Base-by-base conservation (phyloP, 108 stramenopile species). In the Skeletonema marinoi region DNA sequence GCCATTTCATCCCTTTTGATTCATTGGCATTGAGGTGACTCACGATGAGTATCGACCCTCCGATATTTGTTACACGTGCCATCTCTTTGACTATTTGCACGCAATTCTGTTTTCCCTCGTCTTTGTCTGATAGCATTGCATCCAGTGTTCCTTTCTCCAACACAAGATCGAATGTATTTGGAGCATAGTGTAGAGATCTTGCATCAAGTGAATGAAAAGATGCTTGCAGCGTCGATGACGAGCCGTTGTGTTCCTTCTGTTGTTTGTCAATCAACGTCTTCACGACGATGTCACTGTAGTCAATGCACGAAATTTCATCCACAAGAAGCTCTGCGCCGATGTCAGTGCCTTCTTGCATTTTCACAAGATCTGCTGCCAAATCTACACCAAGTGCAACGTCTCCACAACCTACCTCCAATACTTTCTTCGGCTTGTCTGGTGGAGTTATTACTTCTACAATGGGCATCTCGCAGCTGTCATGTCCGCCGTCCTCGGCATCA, bases 81-180 rank as follows among this genome's bases (percentile, higher is more conserved):
- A 86, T 83, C 81, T 95, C 94, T 33, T 82, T 59, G 4, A 93
- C 83, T 35, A 93, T 90, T 59, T 72, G 32, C 6, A 78, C 39
- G 50, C 90, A 93, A 46, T 92, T 90, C 3, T 50, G 12, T 8
- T 63, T 48, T 6, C 90, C 90, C 16, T 82, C 74, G 0, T 78
- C 51, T 10, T 70, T 60, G 77, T 95, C 90, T 4, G 92, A 93
- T 6, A 95, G 78, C 88, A 95, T 89, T 32, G 94, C 91, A 85
- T 95, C 94, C 30, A 92, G 60, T 5, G 94, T 95, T 11, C 94
- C 94, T 64, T 95, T 95, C 61, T 95, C 94, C n/a, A 95, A 39
- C 19, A 95, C 72, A 17, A 95, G 39, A 33, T 88, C 68, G 51
- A 90, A 89, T 4, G 73, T 74, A 32, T 83, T 70, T 44, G 87